These are phyloP conservation scores for Candida neerlandica DNA, from an alignment of 1,139 yeast genomes.

Conservation along the genomic window DNA sequence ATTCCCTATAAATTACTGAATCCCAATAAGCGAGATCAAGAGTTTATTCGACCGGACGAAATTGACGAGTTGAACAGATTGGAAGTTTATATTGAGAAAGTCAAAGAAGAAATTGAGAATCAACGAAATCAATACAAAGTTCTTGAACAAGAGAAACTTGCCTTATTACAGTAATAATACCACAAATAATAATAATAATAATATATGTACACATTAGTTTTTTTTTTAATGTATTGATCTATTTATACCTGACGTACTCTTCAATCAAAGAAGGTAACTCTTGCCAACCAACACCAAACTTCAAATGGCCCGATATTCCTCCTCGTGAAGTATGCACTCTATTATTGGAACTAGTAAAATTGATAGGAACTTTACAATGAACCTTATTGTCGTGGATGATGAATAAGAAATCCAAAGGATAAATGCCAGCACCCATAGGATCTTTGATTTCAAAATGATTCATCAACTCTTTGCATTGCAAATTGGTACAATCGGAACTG, in stretches of 20 bases:
- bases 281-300: constrained; percentile 24
- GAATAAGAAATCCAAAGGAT: constrained; percentile 45
- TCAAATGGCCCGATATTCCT: constrained; percentile 13
- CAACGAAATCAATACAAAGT: constrained; percentile 54
- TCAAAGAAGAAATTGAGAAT: constrained; percentile 57
- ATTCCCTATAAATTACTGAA: constrained; percentile 62
- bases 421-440: constrained; percentile 56
- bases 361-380: constrained; percentile 27
- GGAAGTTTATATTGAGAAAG: constrained; percentile 64
- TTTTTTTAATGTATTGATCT: too few species aligned
- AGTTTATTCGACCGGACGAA: constrained; percentile 54
- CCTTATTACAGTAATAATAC: constrained; percentile 36
- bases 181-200: too few species aligned
- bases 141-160: constrained; percentile 51
- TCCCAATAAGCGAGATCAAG: constrained; percentile 45
- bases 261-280: constrained; percentile 18
- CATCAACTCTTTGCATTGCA: constrained; percentile 24
- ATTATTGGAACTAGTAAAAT: constrained; percentile 3
- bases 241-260: constrained; percentile 10
- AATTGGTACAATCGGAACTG: constrained; percentile 13
- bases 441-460: constrained; percentile 35
- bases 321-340: constrained; percentile 1
- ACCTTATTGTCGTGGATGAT: constrained; percentile 31
- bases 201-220: background rate
- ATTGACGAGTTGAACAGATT: constrained; percentile 77